Conservation (phyloP, 768 basidiomycete species). For the Daedaleopsis sinensis region DNA sequence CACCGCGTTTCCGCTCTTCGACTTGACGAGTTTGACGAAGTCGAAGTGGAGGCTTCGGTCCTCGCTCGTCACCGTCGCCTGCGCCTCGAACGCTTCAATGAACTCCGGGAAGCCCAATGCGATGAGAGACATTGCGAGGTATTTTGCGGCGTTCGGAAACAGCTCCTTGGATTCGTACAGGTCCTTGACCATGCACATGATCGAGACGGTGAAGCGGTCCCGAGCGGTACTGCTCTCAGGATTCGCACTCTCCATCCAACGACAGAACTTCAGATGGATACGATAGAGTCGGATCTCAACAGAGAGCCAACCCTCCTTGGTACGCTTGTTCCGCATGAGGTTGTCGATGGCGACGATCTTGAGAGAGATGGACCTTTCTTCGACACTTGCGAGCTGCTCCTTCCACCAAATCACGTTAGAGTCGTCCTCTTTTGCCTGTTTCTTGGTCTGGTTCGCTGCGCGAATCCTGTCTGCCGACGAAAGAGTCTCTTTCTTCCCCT, state of each 20-base stretch:
- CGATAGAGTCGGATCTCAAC: constrained; percentile 56
- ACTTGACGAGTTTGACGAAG: constrained; percentile 57
- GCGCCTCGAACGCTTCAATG: constrained; percentile 18
- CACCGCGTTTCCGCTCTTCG: constrained; percentile 41
- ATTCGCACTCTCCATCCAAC: constrained; percentile 53
- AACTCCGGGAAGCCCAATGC: constrained; percentile 53
- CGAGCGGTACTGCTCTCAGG: constrained; percentile 39
- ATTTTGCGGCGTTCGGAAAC: constrained; percentile 37
- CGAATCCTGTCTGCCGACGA: constrained; percentile 46
- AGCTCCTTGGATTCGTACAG: constrained; percentile 41
- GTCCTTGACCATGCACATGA: constrained; percentile 53
- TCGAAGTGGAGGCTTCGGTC: constrained; percentile 47
- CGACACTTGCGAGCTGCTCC: constrained; percentile 45
- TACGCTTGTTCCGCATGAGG: constrained; percentile 49
- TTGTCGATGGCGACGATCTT: constrained; percentile 39
- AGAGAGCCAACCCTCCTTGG: constrained; percentile 45
- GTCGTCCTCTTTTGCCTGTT: constrained; percentile 42
- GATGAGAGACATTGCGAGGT: constrained; percentile 43
- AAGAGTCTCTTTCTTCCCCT: constrained; percentile 34
- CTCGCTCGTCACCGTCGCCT: constrained; percentile 21
- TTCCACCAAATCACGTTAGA: constrained; percentile 56
- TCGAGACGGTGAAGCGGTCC: constrained; percentile 48
- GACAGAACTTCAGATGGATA: constrained; percentile 51
- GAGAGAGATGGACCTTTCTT: constrained; percentile 35
- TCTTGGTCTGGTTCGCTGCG: constrained; percentile 48